A percentile compares a stretch with the other conserved stretches of the same genome.
Conservation (phyloP, 1,139 yeast genomes). For the Candida neerlandica region DNA sequence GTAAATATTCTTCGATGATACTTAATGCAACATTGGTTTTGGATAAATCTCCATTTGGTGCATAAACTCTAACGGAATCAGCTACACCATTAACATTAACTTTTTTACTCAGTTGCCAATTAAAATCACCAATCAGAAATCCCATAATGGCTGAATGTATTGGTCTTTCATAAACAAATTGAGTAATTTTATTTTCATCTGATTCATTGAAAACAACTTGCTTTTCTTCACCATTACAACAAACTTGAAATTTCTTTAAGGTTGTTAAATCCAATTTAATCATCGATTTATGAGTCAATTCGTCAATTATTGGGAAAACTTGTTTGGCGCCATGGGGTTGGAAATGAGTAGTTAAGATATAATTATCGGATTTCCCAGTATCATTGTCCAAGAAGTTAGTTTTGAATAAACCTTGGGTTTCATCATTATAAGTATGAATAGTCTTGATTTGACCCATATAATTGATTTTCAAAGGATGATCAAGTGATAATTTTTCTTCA, state of each 20-base stretch:
- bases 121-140: slow-evolving; percentile 67
- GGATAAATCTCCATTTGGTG: slow-evolving; percentile 55
- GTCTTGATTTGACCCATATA: slow-evolving; percentile 60
- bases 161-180: slow-evolving; percentile 55
- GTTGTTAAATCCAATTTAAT: slow-evolving; percentile 52
- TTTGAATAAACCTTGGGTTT: slow-evolving; percentile 67
- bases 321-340: slow-evolving; percentile 66
- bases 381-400: slow-evolving; percentile 58
- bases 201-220: slow-evolving; percentile 19
- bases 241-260: slow-evolving; percentile 44
- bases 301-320: slow-evolving; percentile 70
- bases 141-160: slow-evolving; percentile 67
- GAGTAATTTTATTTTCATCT: slow-evolving; percentile 30
- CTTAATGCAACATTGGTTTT: slow-evolving; percentile 49
- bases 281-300: slow-evolving; percentile 54
- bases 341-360: slow-evolving; percentile 65
- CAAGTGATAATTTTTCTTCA: slow-evolving; percentile 12
- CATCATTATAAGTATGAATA: slow-evolving; percentile 57
- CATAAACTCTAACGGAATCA: slow-evolving; percentile 50
- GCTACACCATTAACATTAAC: slow-evolving; percentile 34
- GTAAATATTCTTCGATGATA: slow-evolving; percentile 48
- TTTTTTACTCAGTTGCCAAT: slow-evolving; percentile 24
- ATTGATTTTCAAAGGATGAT: slow-evolving; percentile 11
- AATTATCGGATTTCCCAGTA: slow-evolving; percentile 49
- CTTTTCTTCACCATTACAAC: slow-evolving; percentile 48